phyloP scores from a whole-genome alignment of 1,139 yeast species.

The Arxiozyma slooffiae region DNA sequence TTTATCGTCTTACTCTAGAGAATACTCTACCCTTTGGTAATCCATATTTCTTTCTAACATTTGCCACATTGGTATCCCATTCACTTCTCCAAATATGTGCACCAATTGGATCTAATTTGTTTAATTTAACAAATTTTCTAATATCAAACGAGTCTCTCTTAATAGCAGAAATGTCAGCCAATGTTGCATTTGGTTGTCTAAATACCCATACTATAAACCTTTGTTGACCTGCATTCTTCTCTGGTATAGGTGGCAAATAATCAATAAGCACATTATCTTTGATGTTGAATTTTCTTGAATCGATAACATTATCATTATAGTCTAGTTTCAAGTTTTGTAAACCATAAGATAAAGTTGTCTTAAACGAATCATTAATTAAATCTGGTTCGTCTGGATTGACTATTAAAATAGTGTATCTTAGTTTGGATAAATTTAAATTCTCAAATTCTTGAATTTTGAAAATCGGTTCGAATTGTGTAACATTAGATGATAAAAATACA shows the following conservation, averaged over 20 bases:
- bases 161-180: background rate
- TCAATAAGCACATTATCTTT: slow-evolving; percentile 32
- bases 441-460: slow-evolving; percentile 70
- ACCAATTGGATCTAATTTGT: slow-evolving; percentile 65
- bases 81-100: slow-evolving; percentile 86
- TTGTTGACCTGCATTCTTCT: slow-evolving; percentile 73
- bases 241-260: slow-evolving; percentile 84
- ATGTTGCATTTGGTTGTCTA: slow-evolving; percentile 42
- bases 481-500: slow-evolving; percentile 56
- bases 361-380: slow-evolving; percentile 53
- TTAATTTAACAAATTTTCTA: slow-evolving; percentile 48
- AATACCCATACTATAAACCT: slow-evolving; percentile 88
- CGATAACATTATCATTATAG: slow-evolving; percentile 50
- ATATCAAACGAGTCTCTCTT: slow-evolving; percentile 54
- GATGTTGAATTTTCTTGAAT: slow-evolving; percentile 38
- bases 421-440: slow-evolving; percentile 33
- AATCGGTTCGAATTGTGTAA: slow-evolving; percentile 64
- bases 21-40: slow-evolving; percentile 67
- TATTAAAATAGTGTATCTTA: slow-evolving; percentile 62
- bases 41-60: slow-evolving; percentile 61
- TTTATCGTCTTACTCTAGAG: slow-evolving; percentile 40
- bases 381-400: slow-evolving; percentile 94
- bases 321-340: slow-evolving; percentile 57
- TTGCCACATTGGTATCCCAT: slow-evolving; percentile 68
- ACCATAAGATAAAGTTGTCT: slow-evolving; percentile 71